Evolutionary conservation across 176 grass and related monocot genomes (phyloP).

Genomic region (Hyparrhenia diplandra): DNA sequence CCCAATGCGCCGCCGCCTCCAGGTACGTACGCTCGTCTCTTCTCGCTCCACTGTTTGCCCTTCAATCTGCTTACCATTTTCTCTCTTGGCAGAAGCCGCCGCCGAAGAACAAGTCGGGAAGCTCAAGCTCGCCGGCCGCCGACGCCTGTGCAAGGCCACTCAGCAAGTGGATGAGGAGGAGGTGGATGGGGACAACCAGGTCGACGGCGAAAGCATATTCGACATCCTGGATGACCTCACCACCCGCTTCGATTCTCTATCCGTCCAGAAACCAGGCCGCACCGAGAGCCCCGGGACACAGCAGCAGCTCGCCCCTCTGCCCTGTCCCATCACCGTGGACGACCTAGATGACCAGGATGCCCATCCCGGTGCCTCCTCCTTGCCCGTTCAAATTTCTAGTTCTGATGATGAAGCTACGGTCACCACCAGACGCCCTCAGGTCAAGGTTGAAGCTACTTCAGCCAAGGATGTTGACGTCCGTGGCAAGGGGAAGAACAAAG

Average conservation of each 20-base stretch:
- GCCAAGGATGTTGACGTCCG: background rate
- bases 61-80: background rate
- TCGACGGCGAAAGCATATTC: conserved; percentile 45
- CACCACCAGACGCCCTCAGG: background rate
- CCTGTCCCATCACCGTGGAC: background rate
- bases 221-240: conserved; percentile 85
- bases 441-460: background rate
- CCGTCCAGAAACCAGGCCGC: conserved; percentile 45
- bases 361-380: background rate
- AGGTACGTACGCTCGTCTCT: background rate
- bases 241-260: conserved; percentile 57
- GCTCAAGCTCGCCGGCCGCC: conserved; percentile 67
- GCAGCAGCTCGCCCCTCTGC: conserved; percentile 1
- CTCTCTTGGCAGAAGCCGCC: background rate
- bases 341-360: conserved; percentile 24
- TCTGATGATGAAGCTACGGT: conserved; percentile 12
- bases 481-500: background rate
- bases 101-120: conserved; percentile 27
- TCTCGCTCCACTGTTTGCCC: background rate
- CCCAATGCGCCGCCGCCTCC: background rate
- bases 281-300: background rate
- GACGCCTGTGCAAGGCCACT: conserved; percentile 61
- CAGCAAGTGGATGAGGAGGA: background rate
- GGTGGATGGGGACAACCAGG: background rate
- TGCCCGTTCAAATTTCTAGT: background rate